A percentile compares a stretch with the other conserved stretches of the same genome.
phyloP scores from a whole-genome alignment of 1,284 basidiomycete species.

The Malassezia yamatoensis region DNA sequence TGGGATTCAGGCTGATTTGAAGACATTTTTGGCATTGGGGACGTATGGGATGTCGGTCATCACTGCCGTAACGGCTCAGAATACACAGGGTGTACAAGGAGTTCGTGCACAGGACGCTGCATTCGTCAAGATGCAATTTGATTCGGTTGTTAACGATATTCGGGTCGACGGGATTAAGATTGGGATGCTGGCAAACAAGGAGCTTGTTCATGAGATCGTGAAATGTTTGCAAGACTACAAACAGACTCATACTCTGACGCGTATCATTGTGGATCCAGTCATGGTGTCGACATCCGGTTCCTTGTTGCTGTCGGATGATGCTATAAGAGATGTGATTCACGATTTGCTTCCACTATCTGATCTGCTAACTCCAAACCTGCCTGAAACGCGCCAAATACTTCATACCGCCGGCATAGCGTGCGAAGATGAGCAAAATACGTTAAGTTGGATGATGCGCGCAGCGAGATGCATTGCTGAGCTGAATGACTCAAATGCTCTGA shows the following conservation, averaged over 20 bases:
- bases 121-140: slow-evolving; percentile 55
- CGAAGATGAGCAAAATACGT: background rate
- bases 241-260: slow-evolving; percentile 8
- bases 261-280: slow-evolving; percentile 56
- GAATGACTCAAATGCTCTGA: slow-evolving; percentile 58
- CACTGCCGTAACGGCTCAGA: slow-evolving; percentile 83
- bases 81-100: slow-evolving; percentile 69
- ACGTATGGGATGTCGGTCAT: slow-evolving; percentile 79
- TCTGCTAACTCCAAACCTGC: slow-evolving; percentile 76
- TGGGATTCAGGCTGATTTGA: slow-evolving; percentile 74
- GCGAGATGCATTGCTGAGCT: slow-evolving; percentile 54
- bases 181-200: slow-evolving; percentile 63
- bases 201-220: slow-evolving; percentile 49
- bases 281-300: slow-evolving; percentile 88
- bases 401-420: slow-evolving; percentile 20
- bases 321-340: slow-evolving; percentile 57
- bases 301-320: slow-evolving; percentile 61
- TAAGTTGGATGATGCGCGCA: slow-evolving; percentile 47
- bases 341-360: slow-evolving; percentile 64
- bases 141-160: slow-evolving; percentile 66
- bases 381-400: slow-evolving; percentile 65
- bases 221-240: slow-evolving; percentile 18
- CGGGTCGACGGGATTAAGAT: slow-evolving; percentile 71
- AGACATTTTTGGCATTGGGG: slow-evolving; percentile 60
- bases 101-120: slow-evolving; percentile 42